Evolutionary conservation across 805 yeast genomes (phyloP), one percentile per base, ranked within the genome.

Genomic region (Myxozyma neglecta): DNA sequence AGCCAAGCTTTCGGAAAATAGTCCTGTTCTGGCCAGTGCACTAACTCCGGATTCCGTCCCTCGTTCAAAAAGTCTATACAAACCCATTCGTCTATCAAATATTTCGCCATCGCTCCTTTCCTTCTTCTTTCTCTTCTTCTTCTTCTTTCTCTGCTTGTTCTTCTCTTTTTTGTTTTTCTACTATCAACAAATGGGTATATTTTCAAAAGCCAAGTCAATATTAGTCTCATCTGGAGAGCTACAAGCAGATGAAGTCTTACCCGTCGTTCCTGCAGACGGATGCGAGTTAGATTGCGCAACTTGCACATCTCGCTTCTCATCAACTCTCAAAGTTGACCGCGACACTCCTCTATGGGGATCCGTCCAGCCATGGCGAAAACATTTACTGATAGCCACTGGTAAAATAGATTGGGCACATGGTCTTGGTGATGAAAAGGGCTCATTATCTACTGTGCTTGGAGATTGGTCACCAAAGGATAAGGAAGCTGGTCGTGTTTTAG

Each of bases 341-440:
- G 78, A 69, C 24, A 70, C 66, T 29, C 81, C 81, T 6, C 77
- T 91, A 35, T 90, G 88, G 83, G 86, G 87, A 61, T 80, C 92
- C 6, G 85, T 96, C 0, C 81, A 81, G 64, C 85, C 88, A 0
- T 85, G 84, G 48, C 86, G 85, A 2, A 71, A 87, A 29, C 97
- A 92, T 68, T 76, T 90, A 24, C 75, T 93, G 39, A 85, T 92
- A 0, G 88, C 97, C 1, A 91, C 97, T 0, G 96, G 94, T 10
- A 85, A 85, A 67, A 72, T 82, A 0, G 96, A 93, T 74, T 93
- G 99, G 99, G 77, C 75, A 14, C 93, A 84, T 64, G 88, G 88
- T 70, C 89, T 96, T 1, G 78, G 80, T 8, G 77, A 79, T 9
- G 82, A 80, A 36, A 56, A 70, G 29, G 74, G 77, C 2, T 77